A percentile compares a stretch with the other conserved stretches of the same genome.
These are phyloP conservation scores for Polygonum maritimum DNA, from an alignment of 148 eudicot genomes.

Conservation along the genomic window DNA sequence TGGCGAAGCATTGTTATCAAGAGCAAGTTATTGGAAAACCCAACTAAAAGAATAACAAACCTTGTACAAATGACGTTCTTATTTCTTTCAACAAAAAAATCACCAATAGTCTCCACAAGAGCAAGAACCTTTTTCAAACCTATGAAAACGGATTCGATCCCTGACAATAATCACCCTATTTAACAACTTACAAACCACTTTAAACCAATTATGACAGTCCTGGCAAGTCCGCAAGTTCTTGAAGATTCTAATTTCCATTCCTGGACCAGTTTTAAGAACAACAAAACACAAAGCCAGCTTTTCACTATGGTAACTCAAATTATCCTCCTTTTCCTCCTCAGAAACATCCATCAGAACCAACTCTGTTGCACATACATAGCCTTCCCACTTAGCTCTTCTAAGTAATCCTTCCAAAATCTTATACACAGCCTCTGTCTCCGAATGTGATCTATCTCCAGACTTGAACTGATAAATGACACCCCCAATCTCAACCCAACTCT, in stretches of 20 bases:
- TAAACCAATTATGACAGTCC: slow-evolving; percentile 66
- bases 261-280: slow-evolving; percentile 48
- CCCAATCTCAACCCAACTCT: slow-evolving; percentile 59
- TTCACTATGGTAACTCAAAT: slow-evolving; percentile 60
- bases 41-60: no score
- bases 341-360: slow-evolving; percentile 68
- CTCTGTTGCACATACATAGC: slow-evolving; percentile 32
- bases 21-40: no score
- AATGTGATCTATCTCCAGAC: slow-evolving; percentile 43
- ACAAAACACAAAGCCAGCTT: slow-evolving; percentile 56
- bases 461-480: slow-evolving; percentile 45
- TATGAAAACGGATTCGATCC: slow-evolving; percentile 63
- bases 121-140: slow-evolving; percentile 48
- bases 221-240: slow-evolving; percentile 59
- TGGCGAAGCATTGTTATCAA: no score
- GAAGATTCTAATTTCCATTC: slow-evolving; percentile 37
- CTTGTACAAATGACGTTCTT: no score
- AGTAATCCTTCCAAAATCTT: slow-evolving; percentile 37
- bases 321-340: slow-evolving; percentile 71
- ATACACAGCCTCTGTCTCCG: slow-evolving; percentile 35
- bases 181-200: slow-evolving; percentile 41
- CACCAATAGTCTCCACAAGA: slow-evolving; percentile 60
- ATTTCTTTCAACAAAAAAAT: no score
- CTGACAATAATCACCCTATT: slow-evolving; percentile 57
- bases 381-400: slow-evolving; percentile 39